These are phyloP conservation scores for Phytophthora hibernalis DNA, from an alignment of 352 stramenopile genomes.

Conservation along the genomic window DNA sequence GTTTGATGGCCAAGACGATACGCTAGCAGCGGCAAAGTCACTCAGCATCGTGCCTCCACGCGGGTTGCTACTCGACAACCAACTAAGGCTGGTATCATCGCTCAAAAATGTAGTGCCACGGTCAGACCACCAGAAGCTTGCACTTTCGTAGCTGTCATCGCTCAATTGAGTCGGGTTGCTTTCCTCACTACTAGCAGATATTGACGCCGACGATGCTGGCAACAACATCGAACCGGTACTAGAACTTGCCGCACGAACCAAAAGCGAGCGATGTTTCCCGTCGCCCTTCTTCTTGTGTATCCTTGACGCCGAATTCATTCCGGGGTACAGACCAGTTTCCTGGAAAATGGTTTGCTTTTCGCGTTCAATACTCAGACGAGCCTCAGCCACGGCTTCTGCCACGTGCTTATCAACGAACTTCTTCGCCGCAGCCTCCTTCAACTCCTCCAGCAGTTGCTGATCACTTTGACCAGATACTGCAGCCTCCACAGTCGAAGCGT, in stretches of 20 bases:
- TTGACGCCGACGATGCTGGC: constrained; percentile 32
- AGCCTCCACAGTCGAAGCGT: constrained; percentile 13
- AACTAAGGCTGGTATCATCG: constrained; percentile 50
- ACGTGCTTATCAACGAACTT: constrained; percentile 84
- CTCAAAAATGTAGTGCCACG: constrained; percentile 44
- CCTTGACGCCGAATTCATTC: constrained; percentile 34
- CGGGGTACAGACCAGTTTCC: constrained; percentile 68
- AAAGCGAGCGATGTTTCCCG: constrained; percentile 27
- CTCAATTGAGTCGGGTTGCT: constrained; percentile 41
- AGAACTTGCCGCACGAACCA: constrained; percentile 39
- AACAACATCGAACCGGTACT: constrained; percentile 35
- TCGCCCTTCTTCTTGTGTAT: constrained; percentile 36
- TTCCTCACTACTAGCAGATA: constrained; percentile 39
- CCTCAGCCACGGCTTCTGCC: constrained; percentile 64
- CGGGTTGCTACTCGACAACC: constrained; percentile 41
- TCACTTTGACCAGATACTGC: constrained; percentile 30
- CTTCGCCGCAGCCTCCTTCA: constrained; percentile 61
- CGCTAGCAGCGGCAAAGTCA: constrained; percentile 33
- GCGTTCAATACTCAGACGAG: constrained; percentile 68
- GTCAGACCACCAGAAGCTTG: constrained; percentile 60
- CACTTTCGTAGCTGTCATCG: constrained; percentile 47
- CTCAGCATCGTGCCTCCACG: constrained; percentile 46
- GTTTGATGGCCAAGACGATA: constrained; percentile 44
- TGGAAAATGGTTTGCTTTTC: constrained; percentile 74
- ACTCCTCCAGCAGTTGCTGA: constrained; percentile 56